Evolutionary conservation across 1,139 yeast species (phyloP).

Genomic region (Debaryomyces subglobosus): DNA sequence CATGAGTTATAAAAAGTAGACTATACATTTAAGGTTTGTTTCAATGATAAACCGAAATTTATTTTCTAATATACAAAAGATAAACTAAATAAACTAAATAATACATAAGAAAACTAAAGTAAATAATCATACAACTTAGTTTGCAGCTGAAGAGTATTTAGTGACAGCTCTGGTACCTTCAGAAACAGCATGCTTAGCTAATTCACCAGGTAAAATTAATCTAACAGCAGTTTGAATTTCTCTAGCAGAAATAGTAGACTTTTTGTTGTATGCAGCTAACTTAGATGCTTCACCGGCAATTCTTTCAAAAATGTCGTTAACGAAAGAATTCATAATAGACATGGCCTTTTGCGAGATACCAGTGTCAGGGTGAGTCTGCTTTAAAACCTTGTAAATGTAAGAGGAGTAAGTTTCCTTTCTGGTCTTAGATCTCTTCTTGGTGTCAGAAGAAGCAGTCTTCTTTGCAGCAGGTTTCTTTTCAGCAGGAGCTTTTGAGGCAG

Average conservation of each 20-base stretch:
- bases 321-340: constrained; percentile 99
- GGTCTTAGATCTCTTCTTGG: constrained; percentile 94
- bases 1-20: too few relatives aligned
- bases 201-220: constrained; percentile 98
- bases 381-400: constrained; percentile 96
- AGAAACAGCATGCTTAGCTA: constrained; percentile 98
- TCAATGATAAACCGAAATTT: constrained; percentile 11
- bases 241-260: constrained; percentile 98
- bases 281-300: constrained; percentile 98
- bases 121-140: constrained; percentile 26
- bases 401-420: constrained; percentile 99
- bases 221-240: constrained; percentile 99
- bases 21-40: too few relatives aligned
- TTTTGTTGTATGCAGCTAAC: constrained; percentile 99
- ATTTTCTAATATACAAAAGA: constrained; percentile 13
- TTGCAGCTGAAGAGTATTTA: constrained; percentile 91
- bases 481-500: constrained; percentile 98
- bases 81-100: constrained; percentile 12
- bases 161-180: constrained; percentile 99
- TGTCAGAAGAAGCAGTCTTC: constrained; percentile 84
- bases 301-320: constrained; percentile 94
- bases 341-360: constrained; percentile 99
- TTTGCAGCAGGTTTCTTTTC: constrained; percentile 96
- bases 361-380: constrained; percentile 99
- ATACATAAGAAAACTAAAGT: constrained; percentile 12